phyloP scores from a whole-genome alignment of 805 yeast species.

The Kodamaea restingae region DNA sequence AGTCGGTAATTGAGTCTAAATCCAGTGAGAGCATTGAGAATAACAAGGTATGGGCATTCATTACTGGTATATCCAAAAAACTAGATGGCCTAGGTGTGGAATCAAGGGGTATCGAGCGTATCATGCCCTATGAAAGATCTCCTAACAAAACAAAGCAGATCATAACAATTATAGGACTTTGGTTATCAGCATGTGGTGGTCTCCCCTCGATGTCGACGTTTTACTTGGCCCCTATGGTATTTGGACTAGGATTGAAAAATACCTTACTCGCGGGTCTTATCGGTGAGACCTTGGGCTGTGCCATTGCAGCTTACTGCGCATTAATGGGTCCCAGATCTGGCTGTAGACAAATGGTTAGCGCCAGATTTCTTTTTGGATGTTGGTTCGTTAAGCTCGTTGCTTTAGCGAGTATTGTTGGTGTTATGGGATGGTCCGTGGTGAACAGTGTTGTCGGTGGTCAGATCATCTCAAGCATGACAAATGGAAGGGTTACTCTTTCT shows the following conservation, averaged over 20 bases:
- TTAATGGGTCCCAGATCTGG: conserved; percentile 91
- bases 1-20: background rate
- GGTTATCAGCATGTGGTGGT: conserved; percentile 86
- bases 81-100: conserved; percentile 63
- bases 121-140: conserved; percentile 64
- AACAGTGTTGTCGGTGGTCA: conserved; percentile 88
- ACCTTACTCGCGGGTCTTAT: conserved; percentile 58
- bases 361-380: conserved; percentile 80
- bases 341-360: conserved; percentile 81
- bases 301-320: conserved; percentile 77
- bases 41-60: background rate
- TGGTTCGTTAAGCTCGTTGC: conserved; percentile 77
- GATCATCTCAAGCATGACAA: conserved; percentile 61
- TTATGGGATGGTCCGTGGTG: conserved; percentile 92
- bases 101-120: conserved; percentile 73
- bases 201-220: conserved; percentile 86
- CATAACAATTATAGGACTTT: conserved; percentile 59
- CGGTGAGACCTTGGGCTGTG: conserved; percentile 66
- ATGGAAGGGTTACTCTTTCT: conserved; percentile 62
- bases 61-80: conserved; percentile 11
- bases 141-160: conserved; percentile 24
- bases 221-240: conserved; percentile 69
- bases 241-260: conserved; percentile 64
- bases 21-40: background rate
- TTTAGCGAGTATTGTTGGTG: conserved; percentile 67